Conservation (phyloP, 2,329 filamentous ascomycete genomes). For the Colletotrichum australisinense region DNA sequence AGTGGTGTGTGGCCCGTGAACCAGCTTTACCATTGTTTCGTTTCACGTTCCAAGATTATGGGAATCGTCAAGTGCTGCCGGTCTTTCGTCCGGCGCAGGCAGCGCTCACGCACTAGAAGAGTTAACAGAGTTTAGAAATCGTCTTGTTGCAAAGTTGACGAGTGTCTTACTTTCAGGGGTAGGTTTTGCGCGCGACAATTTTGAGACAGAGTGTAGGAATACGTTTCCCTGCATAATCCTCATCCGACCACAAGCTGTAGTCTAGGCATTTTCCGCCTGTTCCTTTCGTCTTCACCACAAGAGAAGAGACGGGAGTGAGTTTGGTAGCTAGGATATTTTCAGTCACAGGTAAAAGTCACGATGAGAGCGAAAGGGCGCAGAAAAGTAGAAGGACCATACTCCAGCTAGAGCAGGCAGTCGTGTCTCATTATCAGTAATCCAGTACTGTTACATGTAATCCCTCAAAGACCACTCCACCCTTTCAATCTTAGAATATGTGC, state of each 20-base stretch:
- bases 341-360: no score
- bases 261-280: neutral
- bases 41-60: slow-evolving; percentile 11
- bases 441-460: slow-evolving; percentile 31
- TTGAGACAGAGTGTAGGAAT: neutral
- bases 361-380: no score
- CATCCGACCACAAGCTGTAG: neutral
- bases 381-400: slow-evolving; percentile 26
- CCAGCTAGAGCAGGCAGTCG: slow-evolving; percentile 33
- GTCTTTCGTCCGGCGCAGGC: neutral
- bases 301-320: no score
- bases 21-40: slow-evolving; percentile 9
- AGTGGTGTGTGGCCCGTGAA: slow-evolving; percentile 8
- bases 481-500: slow-evolving; percentile 30
- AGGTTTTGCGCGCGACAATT: neutral
- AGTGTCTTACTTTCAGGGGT: neutral
- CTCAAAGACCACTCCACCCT: slow-evolving; percentile 17
- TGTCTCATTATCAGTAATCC: slow-evolving; percentile 35
- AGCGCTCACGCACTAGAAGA: neutral
- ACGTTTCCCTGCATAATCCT: neutral
- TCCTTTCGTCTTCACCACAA: no score
- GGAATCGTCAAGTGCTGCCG: neutral
- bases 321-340: no score
- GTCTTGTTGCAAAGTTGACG: neutral
- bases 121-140: neutral